A percentile compares a stretch with the other conserved stretches of the same genome.
phyloP scores from a whole-genome alignment of 2,329 filamentous ascomycete species.

The Aureobasidium leucospermi region DNA sequence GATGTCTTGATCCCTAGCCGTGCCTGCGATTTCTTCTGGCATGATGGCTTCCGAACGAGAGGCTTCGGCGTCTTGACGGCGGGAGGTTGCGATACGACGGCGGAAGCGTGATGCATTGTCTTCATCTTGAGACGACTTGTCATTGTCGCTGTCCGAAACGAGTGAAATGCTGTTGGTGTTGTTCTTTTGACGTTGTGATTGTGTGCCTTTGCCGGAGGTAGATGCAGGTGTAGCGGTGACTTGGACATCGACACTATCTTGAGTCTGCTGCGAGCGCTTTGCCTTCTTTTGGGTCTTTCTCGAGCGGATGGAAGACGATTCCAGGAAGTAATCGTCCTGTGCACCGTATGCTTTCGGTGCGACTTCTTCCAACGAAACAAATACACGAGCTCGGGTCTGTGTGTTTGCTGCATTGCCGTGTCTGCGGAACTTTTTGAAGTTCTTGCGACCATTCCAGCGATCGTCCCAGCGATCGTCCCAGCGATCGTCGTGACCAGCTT shows the following conservation, averaged over 20 bases:
- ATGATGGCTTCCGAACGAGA: conserved; percentile 11
- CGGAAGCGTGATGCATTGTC: conserved; percentile 23
- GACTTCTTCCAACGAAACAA: conserved; percentile 66
- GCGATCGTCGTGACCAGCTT: conserved; percentile 46
- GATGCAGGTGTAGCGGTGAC: conserved; percentile 7
- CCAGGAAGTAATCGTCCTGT: conserved; percentile 69
- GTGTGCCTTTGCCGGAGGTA: background rate
- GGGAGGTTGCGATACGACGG: conserved; percentile 22
- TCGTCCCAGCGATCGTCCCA: conserved; percentile 88
- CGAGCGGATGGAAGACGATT: conserved; percentile 24
- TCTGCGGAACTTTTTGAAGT: conserved; percentile 80
- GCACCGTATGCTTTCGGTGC: conserved; percentile 65
- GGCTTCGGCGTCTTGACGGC: conserved; percentile 22
- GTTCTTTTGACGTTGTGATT: background rate
- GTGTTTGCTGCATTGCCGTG: conserved; percentile 31
- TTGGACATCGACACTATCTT: conserved; percentile 4
- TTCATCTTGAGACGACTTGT: conserved; percentile 10
- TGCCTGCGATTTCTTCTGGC: conserved; percentile 17
- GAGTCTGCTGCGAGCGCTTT: conserved; percentile 10
- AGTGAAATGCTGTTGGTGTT: conserved; percentile 13
- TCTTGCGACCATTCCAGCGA: conserved; percentile 87
- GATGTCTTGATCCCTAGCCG: conserved; percentile 6
- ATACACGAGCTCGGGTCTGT: conserved; percentile 47
- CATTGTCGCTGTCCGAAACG: conserved; percentile 3
- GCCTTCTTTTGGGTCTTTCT: conserved; percentile 15